Evolutionary conservation across 306 rosid genomes (phyloP).

Genomic region (Citrullus mucosospermus): DNA sequence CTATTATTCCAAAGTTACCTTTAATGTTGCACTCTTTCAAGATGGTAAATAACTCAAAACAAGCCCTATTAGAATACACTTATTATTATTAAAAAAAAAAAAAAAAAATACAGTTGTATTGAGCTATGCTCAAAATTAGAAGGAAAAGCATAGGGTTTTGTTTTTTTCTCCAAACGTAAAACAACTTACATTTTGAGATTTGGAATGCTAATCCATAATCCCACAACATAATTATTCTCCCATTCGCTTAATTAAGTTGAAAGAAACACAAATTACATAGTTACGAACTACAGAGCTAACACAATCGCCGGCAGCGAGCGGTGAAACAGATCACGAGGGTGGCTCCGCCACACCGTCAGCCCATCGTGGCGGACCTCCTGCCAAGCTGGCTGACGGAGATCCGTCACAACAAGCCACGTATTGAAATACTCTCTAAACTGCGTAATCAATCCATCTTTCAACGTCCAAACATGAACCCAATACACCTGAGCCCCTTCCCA

Average conservation of each 20-base stretch:
- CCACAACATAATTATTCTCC: background rate
- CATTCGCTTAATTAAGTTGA: background rate
- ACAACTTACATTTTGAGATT: background rate
- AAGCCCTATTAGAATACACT: too few species aligned
- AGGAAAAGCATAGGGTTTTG: too few species aligned
- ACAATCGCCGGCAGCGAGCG: constrained; percentile 64
- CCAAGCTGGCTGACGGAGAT: constrained; percentile 41
- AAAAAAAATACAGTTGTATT: too few species aligned
- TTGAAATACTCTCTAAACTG: constrained; percentile 81
- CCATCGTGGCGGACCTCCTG: constrained; percentile 24
- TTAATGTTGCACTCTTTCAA: too few species aligned
- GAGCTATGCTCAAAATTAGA: too few species aligned
- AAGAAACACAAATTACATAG: background rate
- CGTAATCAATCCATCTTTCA: constrained; percentile 51
- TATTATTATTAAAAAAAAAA: too few species aligned
- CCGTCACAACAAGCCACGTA: constrained; percentile 83
- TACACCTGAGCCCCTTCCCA: constrained; percentile 81
- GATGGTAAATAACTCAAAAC: too few species aligned
- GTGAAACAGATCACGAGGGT: constrained; percentile 58
- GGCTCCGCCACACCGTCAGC: constrained; percentile 72
- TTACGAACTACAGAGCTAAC: constrained; percentile 41
- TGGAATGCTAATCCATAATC: background rate
- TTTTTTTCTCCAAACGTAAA: background rate
- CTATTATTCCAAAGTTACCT: too few species aligned
- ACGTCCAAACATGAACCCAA: constrained; percentile 87